Base-by-base conservation (phyloP, 2,329 filamentous ascomycete species). In the Phoma sp. region DNA sequence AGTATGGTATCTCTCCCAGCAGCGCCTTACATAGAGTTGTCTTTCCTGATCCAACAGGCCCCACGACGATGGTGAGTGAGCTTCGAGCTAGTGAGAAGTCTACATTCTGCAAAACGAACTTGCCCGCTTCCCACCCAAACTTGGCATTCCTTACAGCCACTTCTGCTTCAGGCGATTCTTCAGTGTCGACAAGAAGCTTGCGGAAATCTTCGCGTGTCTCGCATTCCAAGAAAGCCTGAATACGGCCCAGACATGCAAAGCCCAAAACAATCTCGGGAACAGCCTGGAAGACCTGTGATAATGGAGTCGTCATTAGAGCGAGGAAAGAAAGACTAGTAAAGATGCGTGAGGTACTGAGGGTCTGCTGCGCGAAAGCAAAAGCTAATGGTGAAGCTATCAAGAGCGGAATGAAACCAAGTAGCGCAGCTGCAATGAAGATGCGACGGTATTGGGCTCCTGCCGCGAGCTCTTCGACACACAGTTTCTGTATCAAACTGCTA, bases 391-490 rank as follows among this genome's bases (percentile, higher is more conserved):
- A 58, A 4, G 24, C 36, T 2, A 65, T 46, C 2, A 58, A 15
- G 12, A 35, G 32, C 1, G 62, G 51, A 17, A 56, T 38, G 24
- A 52, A 58, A 3, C 41, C 54, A 13, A 65, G 17, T 1, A 57
- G 9, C 7, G 54, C 57, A 2, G 58, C 54, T n/a, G 33, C 35
- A 36, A 60, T 58, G 27, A 52, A 55, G 3, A 61, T 49, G 2
- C 29, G 27, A 2, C 62, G 62, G 12, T 32, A 64, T 33, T 37
- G 31, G 4, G 27, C 46, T 45, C 56, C 59, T 1, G 39, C 38
- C 7, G 43, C 46, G 0, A 80, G 57, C 55, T 79, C 77, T 3
- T 71, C 58, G 1, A 72, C 48, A 6, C 78, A 71, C 21, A 77
- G 53, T 1, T 51, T 55, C 47, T 78, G 74, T 3, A 79, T 64